Percentiles rank a stretch among this genome's conserved stretches.
These are phyloP conservation scores for Triticum dicoccoides DNA, from an alignment of 176 grass and related monocot genomes.

Conservation along the genomic window DNA sequence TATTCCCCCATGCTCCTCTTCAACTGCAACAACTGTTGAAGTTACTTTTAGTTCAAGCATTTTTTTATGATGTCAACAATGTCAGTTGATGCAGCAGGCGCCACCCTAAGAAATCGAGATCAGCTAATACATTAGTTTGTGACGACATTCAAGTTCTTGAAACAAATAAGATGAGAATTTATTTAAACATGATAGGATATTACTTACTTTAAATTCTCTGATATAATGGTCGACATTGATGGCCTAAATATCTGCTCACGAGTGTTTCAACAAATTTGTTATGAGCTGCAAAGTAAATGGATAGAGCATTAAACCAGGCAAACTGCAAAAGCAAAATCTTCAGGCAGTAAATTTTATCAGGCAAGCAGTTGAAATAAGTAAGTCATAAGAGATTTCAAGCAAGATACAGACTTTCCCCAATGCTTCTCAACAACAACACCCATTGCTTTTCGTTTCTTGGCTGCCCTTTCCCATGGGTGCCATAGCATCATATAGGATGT, in stretches of 20 bases:
- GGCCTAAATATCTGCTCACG: slow-evolving; percentile 84
- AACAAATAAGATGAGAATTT: neutral
- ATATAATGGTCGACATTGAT: slow-evolving; percentile 76
- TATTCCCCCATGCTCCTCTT: slow-evolving; percentile 84
- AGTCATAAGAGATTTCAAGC: slow-evolving; percentile 26
- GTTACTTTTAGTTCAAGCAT: slow-evolving; percentile 84
- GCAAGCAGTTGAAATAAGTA: neutral
- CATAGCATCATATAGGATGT: too few relatives aligned
- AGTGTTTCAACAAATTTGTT: slow-evolving; percentile 93
- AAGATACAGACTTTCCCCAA: slow-evolving; percentile 72
- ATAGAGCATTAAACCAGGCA: neutral
- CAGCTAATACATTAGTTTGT: neutral
- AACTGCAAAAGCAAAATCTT: neutral
- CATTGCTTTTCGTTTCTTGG: slow-evolving; percentile 91
- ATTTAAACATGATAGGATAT: slow-evolving; percentile 56
- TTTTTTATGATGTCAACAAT: slow-evolving; percentile 87
- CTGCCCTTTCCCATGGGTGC: slow-evolving; percentile 33
- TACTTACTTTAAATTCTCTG: slow-evolving; percentile 99
- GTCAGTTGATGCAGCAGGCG: slow-evolving; percentile 65
- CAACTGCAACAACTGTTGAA: slow-evolving; percentile 71
- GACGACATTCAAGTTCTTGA: neutral
- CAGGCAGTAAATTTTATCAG: neutral
- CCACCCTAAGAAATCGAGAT: slow-evolving; percentile 52
- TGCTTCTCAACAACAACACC: slow-evolving; percentile 88
- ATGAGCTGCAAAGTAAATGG: slow-evolving; percentile 47